Base-by-base conservation (phyloP, 495 filamentous ascomycete species). In the Xylaria bambusicola region DNA sequence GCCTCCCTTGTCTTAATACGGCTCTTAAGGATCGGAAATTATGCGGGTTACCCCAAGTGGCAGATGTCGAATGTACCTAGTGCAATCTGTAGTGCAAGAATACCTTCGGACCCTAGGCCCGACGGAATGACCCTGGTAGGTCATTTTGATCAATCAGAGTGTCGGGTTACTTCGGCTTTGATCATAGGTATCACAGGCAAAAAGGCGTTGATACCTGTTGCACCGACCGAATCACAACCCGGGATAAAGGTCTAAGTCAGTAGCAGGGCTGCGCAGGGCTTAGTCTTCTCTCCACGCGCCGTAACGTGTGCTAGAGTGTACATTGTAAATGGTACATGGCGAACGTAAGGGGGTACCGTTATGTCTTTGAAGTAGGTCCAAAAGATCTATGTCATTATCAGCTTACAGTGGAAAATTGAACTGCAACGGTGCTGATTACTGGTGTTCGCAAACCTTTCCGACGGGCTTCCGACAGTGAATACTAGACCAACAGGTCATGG, bases 11-110 rank as follows among this genome's bases (percentile, higher is more conserved):
- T 17, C 20, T 6, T 47, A 18, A 6, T 3, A 20, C 20, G 6
- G 20, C 4, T 18, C 20, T 20, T 35, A 36, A n/a, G 17, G 33
- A 17, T 40, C 29, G 42, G 53, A 56, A 56, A 46, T 40, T 36
- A 44, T 56, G 26, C 38, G 31, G 31, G 23, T 54, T 48, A 56
- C 42, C 44, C 29, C 42, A 36, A 56, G 24, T 8, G 44, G 15
- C 21, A 15, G 21, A 56, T 46, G 20, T 56, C 40, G 40, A 31
- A 49, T 57, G 55, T 49, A 56, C 35, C 41, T n/a, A 29, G 53
- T 18, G 48, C n/a, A 35, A 35, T 36, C 31, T 20, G 17, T 9
- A 20, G 10, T 20, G 15, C 9, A 20, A 10, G 7, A 33, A 49
- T 36, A n/a, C 7, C 40, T 15, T 41, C 35, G 13, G 15, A 36